Base-by-base conservation (phyloP, 805 yeast genomes). In the Candida golubevii region DNA sequence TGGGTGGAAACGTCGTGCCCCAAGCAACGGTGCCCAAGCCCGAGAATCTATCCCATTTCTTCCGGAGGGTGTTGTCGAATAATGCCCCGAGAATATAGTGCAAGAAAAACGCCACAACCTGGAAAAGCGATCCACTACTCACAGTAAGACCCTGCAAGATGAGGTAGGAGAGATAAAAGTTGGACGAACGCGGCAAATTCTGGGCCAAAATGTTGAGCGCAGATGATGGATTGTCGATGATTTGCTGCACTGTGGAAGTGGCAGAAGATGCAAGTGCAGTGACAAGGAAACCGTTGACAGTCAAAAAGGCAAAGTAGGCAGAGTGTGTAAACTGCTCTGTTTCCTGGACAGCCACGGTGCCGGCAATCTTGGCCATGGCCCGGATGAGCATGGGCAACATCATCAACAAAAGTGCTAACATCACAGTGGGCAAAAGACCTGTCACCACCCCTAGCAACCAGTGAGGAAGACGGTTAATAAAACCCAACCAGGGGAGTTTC, bases 1-100 rank as follows among this genome's bases (percentile, higher is more conserved):
- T 84, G 4, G 80, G 71, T n/a, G 95, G 93, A 71, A 82, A 85
- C 6, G 77, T 66, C 0, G 91, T 83, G 46, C 95, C 95, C 87
- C 88, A 85, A 9, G 71, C 63, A 59, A 77, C 70, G 2, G 75
- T 48, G 8, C 79, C 74, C 49, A 85, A 67, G 3, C 65, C 69
- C 15, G 70, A 65, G 62, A 79, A 85, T 59, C 91, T 73, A 9
- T 50, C 63, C 75, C 76, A 82, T 60, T 82, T 82, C 68, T 82
- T 82, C 61, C 91, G 73, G 30, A 83, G 79, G 2, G 91, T 82
- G 7, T 58, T 62, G 57, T 85, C 93, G 13, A 84, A 65, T 9
- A 79, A 18, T 8, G 55, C 57, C 9, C 90, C 82, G 41, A 84
- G 57, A 11, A 80, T 60, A 54, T 83, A 83, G 60, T 74, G 83